phyloP scores from a whole-genome alignment of 2,329 filamentous ascomycete genomes.

The Sclerotinia trifoliorum region DNA sequence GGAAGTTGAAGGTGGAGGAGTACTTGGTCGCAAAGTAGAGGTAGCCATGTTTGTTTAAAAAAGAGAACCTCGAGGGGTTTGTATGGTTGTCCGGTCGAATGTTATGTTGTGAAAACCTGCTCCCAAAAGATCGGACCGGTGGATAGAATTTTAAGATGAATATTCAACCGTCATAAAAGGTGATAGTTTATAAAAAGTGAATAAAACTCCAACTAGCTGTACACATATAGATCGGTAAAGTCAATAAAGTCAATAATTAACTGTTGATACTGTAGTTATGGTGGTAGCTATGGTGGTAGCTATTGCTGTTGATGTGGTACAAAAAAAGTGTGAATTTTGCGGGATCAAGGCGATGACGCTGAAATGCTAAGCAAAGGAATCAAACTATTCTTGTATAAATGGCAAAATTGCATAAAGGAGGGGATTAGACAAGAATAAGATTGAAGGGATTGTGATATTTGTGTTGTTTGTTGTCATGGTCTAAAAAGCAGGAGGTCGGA shows the following conservation, averaged over 20 bases:
- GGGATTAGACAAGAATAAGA: constrained; percentile 16
- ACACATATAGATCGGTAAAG: background rate
- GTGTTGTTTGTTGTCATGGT: constrained; percentile 18
- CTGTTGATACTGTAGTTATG: constrained; percentile 2
- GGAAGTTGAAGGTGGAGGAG: constrained; percentile 58
- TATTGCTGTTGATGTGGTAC: constrained; percentile 2
- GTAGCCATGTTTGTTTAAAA: constrained; percentile 35
- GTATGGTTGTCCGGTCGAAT: background rate
- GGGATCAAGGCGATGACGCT: background rate
- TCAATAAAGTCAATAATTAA: background rate
- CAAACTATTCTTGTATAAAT: constrained; percentile 18
- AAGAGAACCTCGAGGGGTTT: constrained; percentile 9
- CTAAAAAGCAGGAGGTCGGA: constrained; percentile 18
- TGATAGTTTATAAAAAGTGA: background rate
- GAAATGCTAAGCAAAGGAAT: constrained; percentile 13
- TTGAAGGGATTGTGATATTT: constrained; percentile 14
- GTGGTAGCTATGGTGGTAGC: no score
- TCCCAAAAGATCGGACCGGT: background rate
- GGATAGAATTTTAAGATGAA: background rate
- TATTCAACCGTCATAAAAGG: background rate
- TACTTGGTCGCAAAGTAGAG: constrained; percentile 44
- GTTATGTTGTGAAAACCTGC: background rate
- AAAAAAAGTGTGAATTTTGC: constrained; percentile 2
- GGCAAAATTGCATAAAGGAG: constrained; percentile 17
- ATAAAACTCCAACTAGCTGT: background rate